Conservation (phyloP, 2,329 filamentous ascomycete species). For the Sporothrix globosa region DNA sequence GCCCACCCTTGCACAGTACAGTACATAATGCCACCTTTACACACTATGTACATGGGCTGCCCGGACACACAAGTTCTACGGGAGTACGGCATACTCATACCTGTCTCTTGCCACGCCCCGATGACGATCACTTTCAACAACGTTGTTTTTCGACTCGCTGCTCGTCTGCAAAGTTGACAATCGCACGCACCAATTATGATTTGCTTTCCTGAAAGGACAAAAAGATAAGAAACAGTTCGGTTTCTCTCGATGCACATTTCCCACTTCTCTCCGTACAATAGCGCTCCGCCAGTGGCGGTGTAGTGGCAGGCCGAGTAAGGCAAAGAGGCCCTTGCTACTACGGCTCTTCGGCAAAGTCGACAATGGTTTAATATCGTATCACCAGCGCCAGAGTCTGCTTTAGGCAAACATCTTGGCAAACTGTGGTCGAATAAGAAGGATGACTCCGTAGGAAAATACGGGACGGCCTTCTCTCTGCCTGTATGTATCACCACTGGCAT, state of each 20-base stretch:
- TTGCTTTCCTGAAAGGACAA: not conserved
- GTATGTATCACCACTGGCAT: too few relatives aligned
- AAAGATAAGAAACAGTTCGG: not conserved
- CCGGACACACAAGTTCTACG: not conserved
- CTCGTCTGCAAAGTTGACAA: not conserved
- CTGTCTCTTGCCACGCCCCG: not conserved
- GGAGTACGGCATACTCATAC: not conserved
- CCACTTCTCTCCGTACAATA: too few relatives aligned
- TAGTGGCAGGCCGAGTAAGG: not conserved
- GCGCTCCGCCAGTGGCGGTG: not conserved
- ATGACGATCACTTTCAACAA: not conserved
- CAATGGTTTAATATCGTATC: not conserved
- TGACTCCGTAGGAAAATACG: not conserved
- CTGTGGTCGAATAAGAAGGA: conserved; percentile 6
- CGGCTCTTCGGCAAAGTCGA: conserved; percentile 11
- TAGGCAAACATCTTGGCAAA: not conserved
- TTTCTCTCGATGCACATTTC: not conserved
- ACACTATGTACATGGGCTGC: conserved; percentile 16
- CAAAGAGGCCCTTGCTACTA: not conserved
- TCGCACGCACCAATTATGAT: not conserved
- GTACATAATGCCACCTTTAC: not conserved
- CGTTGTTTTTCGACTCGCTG: not conserved
- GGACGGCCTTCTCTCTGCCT: not conserved
- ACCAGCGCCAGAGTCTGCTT: not conserved
- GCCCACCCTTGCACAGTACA: not conserved